Percentiles rank a stretch among this genome's conserved stretches.
phyloP scores from a whole-genome alignment of 805 yeast species.

The Candida germanica region DNA sequence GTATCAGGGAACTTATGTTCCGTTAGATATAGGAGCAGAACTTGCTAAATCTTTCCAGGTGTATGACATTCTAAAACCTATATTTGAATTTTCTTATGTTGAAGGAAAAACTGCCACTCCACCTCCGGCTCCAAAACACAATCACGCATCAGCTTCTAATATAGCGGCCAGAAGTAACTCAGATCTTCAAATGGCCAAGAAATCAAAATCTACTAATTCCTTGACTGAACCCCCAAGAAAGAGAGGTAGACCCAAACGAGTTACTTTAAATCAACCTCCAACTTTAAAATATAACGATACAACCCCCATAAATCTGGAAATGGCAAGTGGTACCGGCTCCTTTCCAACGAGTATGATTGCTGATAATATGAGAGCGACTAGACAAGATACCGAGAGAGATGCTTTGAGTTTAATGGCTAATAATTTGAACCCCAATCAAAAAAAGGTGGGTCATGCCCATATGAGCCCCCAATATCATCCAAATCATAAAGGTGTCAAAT shows the following conservation, averaged over 20 bases:
- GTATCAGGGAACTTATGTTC: slow-evolving; percentile 52
- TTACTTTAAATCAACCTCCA: slow-evolving; percentile 23
- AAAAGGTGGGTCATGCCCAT: slow-evolving; percentile 3
- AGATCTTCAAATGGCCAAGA: slow-evolving; percentile 16
- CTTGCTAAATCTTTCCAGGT: slow-evolving; percentile 40
- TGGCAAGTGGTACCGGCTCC: slow-evolving; percentile 31
- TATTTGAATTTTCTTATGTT: slow-evolving; percentile 56
- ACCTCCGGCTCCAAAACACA: slow-evolving; percentile 47
- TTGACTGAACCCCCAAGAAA: slow-evolving; percentile 31
- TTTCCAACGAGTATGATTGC: no score
- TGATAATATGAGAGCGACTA: slow-evolving; percentile 13
- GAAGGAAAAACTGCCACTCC: slow-evolving; percentile 43
- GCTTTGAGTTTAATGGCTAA: slow-evolving; percentile 33
- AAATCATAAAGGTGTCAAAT: slow-evolving; percentile 18
- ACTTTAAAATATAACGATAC: slow-evolving; percentile 31
- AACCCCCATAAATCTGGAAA: slow-evolving; percentile 25
- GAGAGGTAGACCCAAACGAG: slow-evolving; percentile 38
- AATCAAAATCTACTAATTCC: slow-evolving; percentile 21
- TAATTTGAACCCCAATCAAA: slow-evolving; percentile 15
- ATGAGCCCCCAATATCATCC: slow-evolving; percentile 8
- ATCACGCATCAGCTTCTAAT: slow-evolving; percentile 44
- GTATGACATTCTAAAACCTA: slow-evolving; percentile 55
- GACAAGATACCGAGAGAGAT: slow-evolving; percentile 43
- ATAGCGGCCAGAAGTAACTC: slow-evolving; percentile 29
- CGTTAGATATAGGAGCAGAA: slow-evolving; percentile 38